Base-by-base conservation (phyloP, 2,329 filamentous ascomycete species). In the Diaporthe vexans region DNA sequence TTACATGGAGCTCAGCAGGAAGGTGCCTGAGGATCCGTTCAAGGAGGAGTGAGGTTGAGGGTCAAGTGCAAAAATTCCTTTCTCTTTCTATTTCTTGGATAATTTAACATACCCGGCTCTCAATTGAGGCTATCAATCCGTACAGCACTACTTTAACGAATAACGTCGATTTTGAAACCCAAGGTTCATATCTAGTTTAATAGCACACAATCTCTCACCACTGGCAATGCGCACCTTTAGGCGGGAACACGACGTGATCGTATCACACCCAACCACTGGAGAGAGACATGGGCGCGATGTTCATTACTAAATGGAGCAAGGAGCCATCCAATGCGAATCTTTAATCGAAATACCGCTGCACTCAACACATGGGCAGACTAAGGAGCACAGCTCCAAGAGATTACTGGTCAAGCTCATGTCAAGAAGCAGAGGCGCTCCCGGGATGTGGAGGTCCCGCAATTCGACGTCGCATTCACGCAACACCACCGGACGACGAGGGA, bases 371-470 rank as follows among this genome's bases (percentile, higher is more conserved):
- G 13, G 24, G 17, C 17, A 13, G 37, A 46, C 40, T 9, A 15
- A 21, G 48, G 59, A n/a, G 24, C 21, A 10, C 19, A 33, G 26
- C 40, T 51, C 21, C 24, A 9, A 48, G 40, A 48, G 26, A 17
- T 33, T 17, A 15, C 11, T 43, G 9, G n/a, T 48, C 43, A 43
- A 61, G n/a, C 59, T 33, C 59, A 48, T 63, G 59, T 65, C 26
- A 65, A 1, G 17, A 21, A 10, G 43, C 40, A 48, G 40, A 51
- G 40, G 11, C 35, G 40, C n/a, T 19, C 11, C 11, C 46, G 61
- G 61, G 19, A 52, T 52, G 61, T 52, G 61, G 61, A 52, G 61
- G 61, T 67, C 61, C 61, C 61, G 46, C 63, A 67, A 52, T 67
- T 52, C 63, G n/a, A 52, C 46, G 63, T 67, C 46, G 63, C 29